phyloP scores from a whole-genome alignment of 1,284 basidiomycete genomes.

The Tilletia setariae region DNA sequence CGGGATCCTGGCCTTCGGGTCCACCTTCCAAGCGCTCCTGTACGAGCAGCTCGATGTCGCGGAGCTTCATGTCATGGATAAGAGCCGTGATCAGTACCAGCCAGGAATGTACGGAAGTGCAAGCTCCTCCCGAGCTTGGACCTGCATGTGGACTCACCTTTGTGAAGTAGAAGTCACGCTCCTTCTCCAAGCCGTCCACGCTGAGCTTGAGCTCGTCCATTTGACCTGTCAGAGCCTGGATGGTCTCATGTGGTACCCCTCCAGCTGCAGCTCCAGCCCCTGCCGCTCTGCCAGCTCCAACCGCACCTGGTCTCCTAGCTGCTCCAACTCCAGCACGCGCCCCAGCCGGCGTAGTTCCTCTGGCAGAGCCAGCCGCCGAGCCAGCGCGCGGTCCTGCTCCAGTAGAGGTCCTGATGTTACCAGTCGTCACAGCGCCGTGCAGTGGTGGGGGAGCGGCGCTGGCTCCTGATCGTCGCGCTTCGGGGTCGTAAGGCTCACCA shows the following conservation, averaged over 20 bases:
- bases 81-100: background rate
- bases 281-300: constrained; percentile 56
- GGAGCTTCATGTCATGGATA: constrained; percentile 22
- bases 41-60: constrained; percentile 87
- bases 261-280: constrained; percentile 43
- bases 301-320: background rate
- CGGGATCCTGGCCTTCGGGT: constrained; percentile 14
- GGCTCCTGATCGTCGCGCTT: constrained; percentile 70
- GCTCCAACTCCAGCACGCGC: background rate
- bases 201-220: constrained; percentile 77
- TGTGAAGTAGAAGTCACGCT: constrained; percentile 96
- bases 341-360: constrained; percentile 16
- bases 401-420: constrained; percentile 28
- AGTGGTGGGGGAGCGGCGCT: constrained; percentile 53
- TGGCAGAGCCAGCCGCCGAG: constrained; percentile 14
- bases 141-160: constrained; percentile 66
- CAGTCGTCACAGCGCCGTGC: constrained; percentile 35
- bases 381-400: constrained; percentile 59
- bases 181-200: constrained; percentile 78
- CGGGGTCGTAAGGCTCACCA: constrained; percentile 83
- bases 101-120: too few relatives aligned
- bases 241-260: constrained; percentile 53
- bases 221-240: constrained; percentile 69
- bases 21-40: constrained; percentile 57
- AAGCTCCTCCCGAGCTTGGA: too few relatives aligned